These are phyloP conservation scores for Cytospora paraplurivora DNA, from an alignment of 2,329 filamentous ascomycete genomes.

Conservation along the genomic window DNA sequence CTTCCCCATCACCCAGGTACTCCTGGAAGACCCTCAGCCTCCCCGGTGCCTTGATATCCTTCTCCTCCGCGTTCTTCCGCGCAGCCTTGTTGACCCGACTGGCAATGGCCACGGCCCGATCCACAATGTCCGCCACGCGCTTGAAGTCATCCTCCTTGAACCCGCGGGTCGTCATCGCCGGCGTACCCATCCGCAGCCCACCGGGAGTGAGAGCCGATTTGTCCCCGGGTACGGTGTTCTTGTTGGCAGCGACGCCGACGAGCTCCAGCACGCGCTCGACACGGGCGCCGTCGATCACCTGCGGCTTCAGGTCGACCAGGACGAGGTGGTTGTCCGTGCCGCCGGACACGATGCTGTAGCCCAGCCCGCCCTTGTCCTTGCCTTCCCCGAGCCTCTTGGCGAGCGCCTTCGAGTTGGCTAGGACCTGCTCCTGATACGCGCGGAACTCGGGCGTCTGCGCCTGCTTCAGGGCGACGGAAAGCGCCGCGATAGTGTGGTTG, in stretches of 20 bases:
- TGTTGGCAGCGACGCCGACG: constrained; percentile 96
- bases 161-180: constrained; percentile 97
- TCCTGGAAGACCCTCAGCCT: constrained; percentile 69
- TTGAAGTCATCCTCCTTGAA: constrained; percentile 87
- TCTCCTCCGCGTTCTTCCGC: constrained; percentile 67
- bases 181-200: constrained; percentile 90
- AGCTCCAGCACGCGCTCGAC: constrained; percentile 90
- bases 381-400: constrained; percentile 65
- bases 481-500: constrained; percentile 97
- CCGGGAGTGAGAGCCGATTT: constrained; percentile 91
- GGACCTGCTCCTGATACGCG: constrained; percentile 86
- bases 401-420: constrained; percentile 88
- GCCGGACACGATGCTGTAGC: constrained; percentile 87
- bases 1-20: constrained; percentile 67
- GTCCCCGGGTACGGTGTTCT: constrained; percentile 97
- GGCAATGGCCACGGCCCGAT: constrained; percentile 79
- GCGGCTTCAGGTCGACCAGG: constrained; percentile 85
- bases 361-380: constrained; percentile 75
- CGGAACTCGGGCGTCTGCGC: constrained; percentile 87
- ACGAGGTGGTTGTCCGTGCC: constrained; percentile 98
- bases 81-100: constrained; percentile 74
- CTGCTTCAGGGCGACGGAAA: constrained; percentile 93
- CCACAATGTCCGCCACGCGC: constrained; percentile 81
- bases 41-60: constrained; percentile 65
- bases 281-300: constrained; percentile 82